phyloP scores from a whole-genome alignment of 2,329 filamentous ascomycete species.

The Aspergillus versicolor region DNA sequence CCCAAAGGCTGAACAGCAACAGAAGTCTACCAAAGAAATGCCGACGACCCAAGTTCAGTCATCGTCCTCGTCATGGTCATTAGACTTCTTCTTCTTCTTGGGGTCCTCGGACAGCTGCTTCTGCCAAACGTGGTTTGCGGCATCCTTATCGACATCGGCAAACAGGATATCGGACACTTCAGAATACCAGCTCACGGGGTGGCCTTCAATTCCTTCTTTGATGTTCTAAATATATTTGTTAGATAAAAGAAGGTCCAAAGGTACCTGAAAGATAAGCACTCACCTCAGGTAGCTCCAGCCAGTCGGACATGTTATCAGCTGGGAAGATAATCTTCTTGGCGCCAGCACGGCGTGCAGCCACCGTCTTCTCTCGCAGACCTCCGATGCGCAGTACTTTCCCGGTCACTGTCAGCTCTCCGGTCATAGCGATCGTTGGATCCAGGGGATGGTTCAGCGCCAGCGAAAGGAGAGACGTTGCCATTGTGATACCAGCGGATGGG shows the following conservation, averaged over 20 bases:
- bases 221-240: conserved; percentile 69
- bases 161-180: conserved; percentile 94
- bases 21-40: conserved; percentile 21
- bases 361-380: conserved; percentile 92
- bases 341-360: conserved; percentile 87
- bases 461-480: conserved; percentile 90
- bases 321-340: conserved; percentile 95
- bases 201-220: conserved; percentile 91
- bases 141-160: conserved; percentile 69
- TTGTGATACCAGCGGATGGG: conserved; percentile 90
- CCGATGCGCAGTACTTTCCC: conserved; percentile 96
- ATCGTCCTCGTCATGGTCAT: conserved; percentile 26
- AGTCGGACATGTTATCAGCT: conserved; percentile 91
- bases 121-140: conserved; percentile 72
- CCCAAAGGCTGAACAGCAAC: conserved; percentile 13
- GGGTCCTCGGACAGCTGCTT: conserved; percentile 59
- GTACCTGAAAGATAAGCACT: conserved; percentile 38
- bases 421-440: conserved; percentile 91
- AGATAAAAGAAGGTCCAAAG: conserved; percentile 14
- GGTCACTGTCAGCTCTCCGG: conserved; percentile 92
- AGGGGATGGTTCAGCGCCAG: conserved; percentile 77
- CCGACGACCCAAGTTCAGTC: conserved; percentile 20
- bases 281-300: conserved; percentile 95
- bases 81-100: conserved; percentile 39
- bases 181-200: conserved; percentile 86